Percentiles rank a stretch among this genome's conserved stretches.
phyloP scores from a whole-genome alignment of 1,139 yeast genomes.

The Suhomyces anneliseae region DNA sequence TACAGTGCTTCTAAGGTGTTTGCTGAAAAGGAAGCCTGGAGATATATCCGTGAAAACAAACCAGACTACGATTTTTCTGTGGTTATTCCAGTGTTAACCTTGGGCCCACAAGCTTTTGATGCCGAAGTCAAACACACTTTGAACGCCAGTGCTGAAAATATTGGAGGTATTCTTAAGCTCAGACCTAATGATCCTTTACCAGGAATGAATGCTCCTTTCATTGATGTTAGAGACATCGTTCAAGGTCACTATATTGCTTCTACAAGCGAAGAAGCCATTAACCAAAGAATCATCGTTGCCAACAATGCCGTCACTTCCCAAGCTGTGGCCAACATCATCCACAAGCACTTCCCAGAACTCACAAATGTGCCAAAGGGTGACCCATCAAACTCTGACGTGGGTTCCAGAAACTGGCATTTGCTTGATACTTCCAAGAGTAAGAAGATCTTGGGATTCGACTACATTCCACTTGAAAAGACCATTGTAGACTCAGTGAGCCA shows the following conservation, averaged over 20 bases:
- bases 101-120: slow-evolving; percentile 26
- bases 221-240: slow-evolving; percentile 20
- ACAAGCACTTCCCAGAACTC: slow-evolving; percentile 9
- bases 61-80: slow-evolving; percentile 23
- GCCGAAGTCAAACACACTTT: slow-evolving; percentile 29
- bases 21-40: slow-evolving; percentile 56
- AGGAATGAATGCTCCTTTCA: neutral
- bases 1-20: slow-evolving; percentile 53
- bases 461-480: neutral
- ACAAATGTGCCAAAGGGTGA: slow-evolving; percentile 13
- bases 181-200: neutral
- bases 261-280: neutral
- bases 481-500: slow-evolving; percentile 1
- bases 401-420: neutral
- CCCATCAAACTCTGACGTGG: slow-evolving; percentile 3
- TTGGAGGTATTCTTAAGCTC: slow-evolving; percentile 20
- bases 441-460: slow-evolving; percentile 1
- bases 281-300: neutral
- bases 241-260: slow-evolving; percentile 32
- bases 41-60: slow-evolving; percentile 9
- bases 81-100: slow-evolving; percentile 22
- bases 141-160: slow-evolving; percentile 35
- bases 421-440: neutral
- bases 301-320: slow-evolving; percentile 5
- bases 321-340: slow-evolving; percentile 14